A percentile compares a stretch with the other conserved stretches of the same genome.
These are phyloP conservation scores for Heliamphora exappendiculata DNA, from an alignment of 148 eudicot genomes.

Conservation along the genomic window DNA sequence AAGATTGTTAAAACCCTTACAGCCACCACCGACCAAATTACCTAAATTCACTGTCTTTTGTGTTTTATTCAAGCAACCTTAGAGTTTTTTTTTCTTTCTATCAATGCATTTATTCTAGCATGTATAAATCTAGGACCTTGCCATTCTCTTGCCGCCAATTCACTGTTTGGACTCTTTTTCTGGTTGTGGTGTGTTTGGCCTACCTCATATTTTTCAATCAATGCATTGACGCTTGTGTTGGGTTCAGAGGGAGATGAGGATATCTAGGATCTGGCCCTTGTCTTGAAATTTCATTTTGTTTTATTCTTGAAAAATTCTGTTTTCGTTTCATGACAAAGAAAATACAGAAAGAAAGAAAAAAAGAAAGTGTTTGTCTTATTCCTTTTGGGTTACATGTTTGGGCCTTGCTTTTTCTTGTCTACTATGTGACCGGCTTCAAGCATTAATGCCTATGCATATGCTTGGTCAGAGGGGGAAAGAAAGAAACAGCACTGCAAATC, in stretches of 20 bases:
- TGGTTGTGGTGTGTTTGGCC: not conserved
- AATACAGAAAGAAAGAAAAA: not conserved
- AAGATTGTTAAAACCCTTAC: no score
- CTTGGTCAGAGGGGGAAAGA: not conserved
- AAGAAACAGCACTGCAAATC: not conserved
- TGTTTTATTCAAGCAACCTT: no score
- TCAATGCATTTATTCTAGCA: no score
- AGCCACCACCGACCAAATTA: no score
- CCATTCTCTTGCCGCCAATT: no score
- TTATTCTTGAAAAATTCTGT: not conserved
- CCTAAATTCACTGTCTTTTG: no score
- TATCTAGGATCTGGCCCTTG: not conserved
- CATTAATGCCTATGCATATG: not conserved
- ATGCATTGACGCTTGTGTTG: not conserved
- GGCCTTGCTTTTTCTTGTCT: constrained; percentile 6
- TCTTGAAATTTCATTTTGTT: not conserved
- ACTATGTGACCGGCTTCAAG: not conserved
- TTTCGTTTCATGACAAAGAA: not conserved
- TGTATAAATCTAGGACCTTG: no score
- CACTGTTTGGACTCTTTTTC: not conserved
- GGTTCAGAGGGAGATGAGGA: not conserved
- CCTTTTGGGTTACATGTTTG: not conserved
- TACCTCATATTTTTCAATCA: not conserved
- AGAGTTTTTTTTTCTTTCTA: no score
- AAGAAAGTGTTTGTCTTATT: no score